phyloP scores from a whole-genome alignment of 768 basidiomycete genomes.

The Xerocomellus amylosporus region DNA sequence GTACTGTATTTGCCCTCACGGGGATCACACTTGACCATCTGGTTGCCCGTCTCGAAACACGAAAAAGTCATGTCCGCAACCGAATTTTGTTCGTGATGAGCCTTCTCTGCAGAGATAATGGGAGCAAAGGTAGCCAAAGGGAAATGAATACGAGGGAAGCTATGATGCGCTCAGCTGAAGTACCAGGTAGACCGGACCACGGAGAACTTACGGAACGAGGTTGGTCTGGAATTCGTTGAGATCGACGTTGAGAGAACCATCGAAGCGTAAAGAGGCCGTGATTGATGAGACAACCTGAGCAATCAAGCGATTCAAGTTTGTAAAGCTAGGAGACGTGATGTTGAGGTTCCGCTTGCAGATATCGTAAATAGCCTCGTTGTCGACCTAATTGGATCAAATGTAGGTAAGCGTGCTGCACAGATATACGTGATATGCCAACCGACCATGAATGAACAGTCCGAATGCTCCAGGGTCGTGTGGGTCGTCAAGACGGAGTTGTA shows the following conservation, averaged over 20 bases:
- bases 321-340: slow-evolving; percentile 84
- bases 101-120: slow-evolving; percentile 91
- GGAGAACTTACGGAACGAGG: slow-evolving; percentile 79
- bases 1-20: slow-evolving; percentile 75
- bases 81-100: slow-evolving; percentile 94
- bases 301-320: slow-evolving; percentile 94
- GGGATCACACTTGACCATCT: slow-evolving; percentile 80
- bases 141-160: slow-evolving; percentile 99
- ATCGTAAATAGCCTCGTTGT: slow-evolving; percentile 80
- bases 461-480: slow-evolving; percentile 97
- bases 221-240: slow-evolving; percentile 99
- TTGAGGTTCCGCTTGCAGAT: slow-evolving; percentile 88
- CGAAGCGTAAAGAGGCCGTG: slow-evolving; percentile 82
- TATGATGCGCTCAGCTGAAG: slow-evolving; percentile 26
- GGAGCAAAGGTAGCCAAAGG: slow-evolving; percentile 96
- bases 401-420: slow-evolving; percentile 1
- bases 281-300: slow-evolving; percentile 98
- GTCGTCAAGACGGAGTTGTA: slow-evolving; percentile 98
- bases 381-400: slow-evolving; percentile 43
- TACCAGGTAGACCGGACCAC: not conserved
- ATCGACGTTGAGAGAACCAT: slow-evolving; percentile 63
- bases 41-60: slow-evolving; percentile 75
- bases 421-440: slow-evolving; percentile 17
- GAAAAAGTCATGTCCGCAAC: slow-evolving; percentile 98
- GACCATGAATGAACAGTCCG: slow-evolving; percentile 99